These are phyloP conservation scores for Puccinia polysora DNA, from an alignment of 1,284 basidiomycete species.

Conservation along the genomic window DNA sequence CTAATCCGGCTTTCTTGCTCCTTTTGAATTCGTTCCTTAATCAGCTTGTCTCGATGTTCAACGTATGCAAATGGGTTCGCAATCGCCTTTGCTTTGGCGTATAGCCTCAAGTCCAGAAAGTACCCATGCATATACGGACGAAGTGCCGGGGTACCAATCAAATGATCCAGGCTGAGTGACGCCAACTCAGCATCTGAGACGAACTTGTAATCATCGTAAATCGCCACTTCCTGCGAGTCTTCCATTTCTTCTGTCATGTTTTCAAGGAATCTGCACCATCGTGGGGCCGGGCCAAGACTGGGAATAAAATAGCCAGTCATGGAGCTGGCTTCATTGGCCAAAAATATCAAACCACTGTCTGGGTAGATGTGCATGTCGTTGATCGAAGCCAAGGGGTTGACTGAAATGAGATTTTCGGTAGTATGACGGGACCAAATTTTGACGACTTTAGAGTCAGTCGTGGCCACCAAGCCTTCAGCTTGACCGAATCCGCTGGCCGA, in stretches of 20 bases:
- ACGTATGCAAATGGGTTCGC: slow-evolving; percentile 93
- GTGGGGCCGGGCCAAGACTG: slow-evolving; percentile 88
- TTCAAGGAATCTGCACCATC: slow-evolving; percentile 96
- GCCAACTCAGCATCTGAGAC: slow-evolving; percentile 81
- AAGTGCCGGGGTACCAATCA: slow-evolving; percentile 86
- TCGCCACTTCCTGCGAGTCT: slow-evolving; percentile 57
- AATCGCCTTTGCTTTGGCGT: slow-evolving; percentile 90
- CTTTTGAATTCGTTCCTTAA: slow-evolving; percentile 85
- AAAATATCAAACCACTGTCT: slow-evolving; percentile 74
- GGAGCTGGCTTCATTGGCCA: slow-evolving; percentile 85
- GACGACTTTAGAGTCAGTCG: slow-evolving; percentile 87
- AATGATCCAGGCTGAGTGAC: slow-evolving; percentile 83
- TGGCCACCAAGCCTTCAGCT: slow-evolving; percentile 65
- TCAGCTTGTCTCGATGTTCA: slow-evolving; percentile 81
- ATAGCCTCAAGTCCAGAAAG: slow-evolving; percentile 90
- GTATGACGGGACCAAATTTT: slow-evolving; percentile 86
- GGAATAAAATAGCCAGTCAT: slow-evolving; percentile 91
- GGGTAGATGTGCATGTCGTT: slow-evolving; percentile 85
- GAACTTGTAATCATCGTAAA: slow-evolving; percentile 97
- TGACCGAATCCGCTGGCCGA: slow-evolving; percentile 34
- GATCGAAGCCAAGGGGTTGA: slow-evolving; percentile 81
- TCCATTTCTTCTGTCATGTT: slow-evolving; percentile 97
- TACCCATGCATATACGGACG: slow-evolving; percentile 99
- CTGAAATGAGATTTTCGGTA: slow-evolving; percentile 78
- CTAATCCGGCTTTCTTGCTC: slow-evolving; percentile 89